phyloP scores from a whole-genome alignment of 2,329 filamentous ascomycete species.

The Tolypocladium amazonense region DNA sequence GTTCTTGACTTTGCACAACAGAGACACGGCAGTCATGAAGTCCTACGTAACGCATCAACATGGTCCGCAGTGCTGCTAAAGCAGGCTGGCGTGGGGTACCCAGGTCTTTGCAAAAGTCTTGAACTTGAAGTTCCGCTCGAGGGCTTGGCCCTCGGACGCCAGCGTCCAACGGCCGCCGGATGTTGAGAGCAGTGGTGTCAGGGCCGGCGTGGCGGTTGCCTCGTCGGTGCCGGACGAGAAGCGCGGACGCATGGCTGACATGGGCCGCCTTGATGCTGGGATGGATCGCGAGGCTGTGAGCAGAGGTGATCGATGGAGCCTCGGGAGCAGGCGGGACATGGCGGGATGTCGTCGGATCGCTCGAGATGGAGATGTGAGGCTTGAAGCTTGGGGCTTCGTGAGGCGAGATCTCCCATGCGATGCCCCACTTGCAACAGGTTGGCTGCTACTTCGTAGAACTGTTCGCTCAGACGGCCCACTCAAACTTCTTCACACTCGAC shows the following conservation, averaged over 20 bases:
- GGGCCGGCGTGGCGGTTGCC: conserved; percentile 19
- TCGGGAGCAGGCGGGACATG: conserved; percentile 5
- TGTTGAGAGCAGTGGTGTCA: conserved; percentile 29
- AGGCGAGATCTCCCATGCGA: background rate
- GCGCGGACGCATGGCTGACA: conserved; percentile 16
- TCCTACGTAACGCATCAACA: conserved; percentile 33
- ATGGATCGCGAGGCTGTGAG: conserved; percentile 4
- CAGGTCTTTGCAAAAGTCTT: conserved; percentile 56
- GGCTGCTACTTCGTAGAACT: too few species aligned
- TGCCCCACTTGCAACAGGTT: background rate
- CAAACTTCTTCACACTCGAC: background rate
- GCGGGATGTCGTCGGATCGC: background rate
- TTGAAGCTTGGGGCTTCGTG: background rate
- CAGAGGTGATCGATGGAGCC: conserved; percentile 1
- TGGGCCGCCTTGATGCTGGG: conserved; percentile 2
- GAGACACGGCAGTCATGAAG: conserved; percentile 64
- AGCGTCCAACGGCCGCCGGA: conserved; percentile 38
- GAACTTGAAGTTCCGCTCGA: conserved; percentile 53
- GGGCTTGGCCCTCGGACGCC: conserved; percentile 36
- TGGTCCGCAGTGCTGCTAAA: background rate
- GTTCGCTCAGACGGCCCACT: too few species aligned
- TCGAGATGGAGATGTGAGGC: background rate
- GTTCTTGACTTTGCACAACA: conserved; percentile 55
- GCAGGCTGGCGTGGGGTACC: conserved; percentile 29
- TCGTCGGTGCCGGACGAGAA: conserved; percentile 38